These are phyloP conservation scores for Pseudogymnoascus sp. DNA, from an alignment of 2,329 filamentous ascomycete species.

Conservation along the genomic window DNA sequence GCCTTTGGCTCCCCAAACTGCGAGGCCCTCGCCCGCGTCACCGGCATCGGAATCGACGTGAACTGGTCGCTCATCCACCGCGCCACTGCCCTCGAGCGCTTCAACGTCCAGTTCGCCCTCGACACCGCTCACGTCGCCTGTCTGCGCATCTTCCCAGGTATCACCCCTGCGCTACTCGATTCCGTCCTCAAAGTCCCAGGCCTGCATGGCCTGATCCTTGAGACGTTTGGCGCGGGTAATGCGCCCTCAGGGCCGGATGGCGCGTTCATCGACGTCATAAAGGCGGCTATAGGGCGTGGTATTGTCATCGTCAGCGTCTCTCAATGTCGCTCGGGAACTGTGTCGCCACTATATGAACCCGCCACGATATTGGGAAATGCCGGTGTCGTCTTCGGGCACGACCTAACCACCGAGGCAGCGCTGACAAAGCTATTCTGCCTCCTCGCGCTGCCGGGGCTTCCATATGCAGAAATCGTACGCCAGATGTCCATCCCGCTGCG, in stretches of 20 bases:
- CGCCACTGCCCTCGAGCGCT: conserved; percentile 47
- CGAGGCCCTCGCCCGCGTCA: conserved; percentile 52
- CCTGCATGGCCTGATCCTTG: conserved; percentile 57
- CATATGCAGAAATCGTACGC: conserved; percentile 47
- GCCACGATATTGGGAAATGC: conserved; percentile 54
- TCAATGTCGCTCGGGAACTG: conserved; percentile 49
- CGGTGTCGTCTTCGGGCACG: conserved; percentile 59
- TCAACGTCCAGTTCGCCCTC: conserved; percentile 52
- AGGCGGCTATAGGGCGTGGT: conserved; percentile 53
- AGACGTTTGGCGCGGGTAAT: conserved; percentile 66
- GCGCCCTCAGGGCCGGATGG: conserved; percentile 54
- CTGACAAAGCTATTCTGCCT: conserved; percentile 41
- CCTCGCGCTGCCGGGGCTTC: conserved; percentile 49
- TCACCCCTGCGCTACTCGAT: conserved; percentile 62
- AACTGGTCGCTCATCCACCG: conserved; percentile 54
- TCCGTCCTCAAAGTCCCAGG: conserved; percentile 53
- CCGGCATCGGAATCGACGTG: conserved; percentile 52
- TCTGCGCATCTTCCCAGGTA: conserved; percentile 62
- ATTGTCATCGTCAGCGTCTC: conserved; percentile 66
- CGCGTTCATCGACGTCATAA: conserved; percentile 52
- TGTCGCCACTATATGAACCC: conserved; percentile 49
- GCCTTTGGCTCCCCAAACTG: conserved; percentile 62
- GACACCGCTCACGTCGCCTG: conserved; percentile 61
- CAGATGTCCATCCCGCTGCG: conserved; percentile 55
- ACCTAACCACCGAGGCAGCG: conserved; percentile 53